These are phyloP conservation scores for Podochytrium sp. DNA, from an alignment of 192 early-diverging fungal species.

Conservation along the genomic window DNA sequence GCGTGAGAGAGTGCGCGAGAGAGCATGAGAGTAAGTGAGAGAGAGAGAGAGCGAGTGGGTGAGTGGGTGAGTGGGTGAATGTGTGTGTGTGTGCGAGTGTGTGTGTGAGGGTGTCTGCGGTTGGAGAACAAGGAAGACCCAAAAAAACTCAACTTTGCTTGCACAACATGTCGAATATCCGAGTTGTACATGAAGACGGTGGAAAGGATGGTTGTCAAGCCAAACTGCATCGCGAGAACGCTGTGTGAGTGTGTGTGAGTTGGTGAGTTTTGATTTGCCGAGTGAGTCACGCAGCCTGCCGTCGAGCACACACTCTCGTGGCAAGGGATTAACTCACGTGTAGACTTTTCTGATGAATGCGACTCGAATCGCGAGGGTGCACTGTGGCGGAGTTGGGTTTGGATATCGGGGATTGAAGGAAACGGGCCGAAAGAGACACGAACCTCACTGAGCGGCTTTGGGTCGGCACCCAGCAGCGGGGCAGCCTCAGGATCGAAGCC, in stretches of 20 bases:
- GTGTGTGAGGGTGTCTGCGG: too few relatives aligned
- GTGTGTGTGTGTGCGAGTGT: too few relatives aligned
- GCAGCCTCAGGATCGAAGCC: background rate
- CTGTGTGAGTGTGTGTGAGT: background rate
- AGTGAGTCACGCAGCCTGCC: background rate
- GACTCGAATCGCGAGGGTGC: background rate
- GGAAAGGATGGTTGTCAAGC: slow-evolving; percentile 58
- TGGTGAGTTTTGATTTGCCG: background rate
- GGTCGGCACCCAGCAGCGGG: background rate
- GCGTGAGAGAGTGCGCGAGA: background rate
- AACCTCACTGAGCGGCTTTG: background rate
- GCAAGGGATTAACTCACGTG: background rate
- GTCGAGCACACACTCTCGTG: background rate
- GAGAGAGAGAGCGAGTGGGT: background rate
- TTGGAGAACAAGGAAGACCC: background rate
- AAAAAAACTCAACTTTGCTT: slow-evolving; percentile 47
- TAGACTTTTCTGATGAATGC: slow-evolving; percentile 33
- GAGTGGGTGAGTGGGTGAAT: background rate
- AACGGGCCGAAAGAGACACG: background rate
- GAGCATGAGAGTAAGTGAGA: background rate
- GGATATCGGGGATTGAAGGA: background rate
- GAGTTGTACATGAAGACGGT: slow-evolving; percentile 61
- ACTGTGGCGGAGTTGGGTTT: background rate
- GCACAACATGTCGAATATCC: slow-evolving; percentile 55
- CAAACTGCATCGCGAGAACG: slow-evolving; percentile 68